phyloP scores from a whole-genome alignment of 345 rosid genomes.

The Corymbia maculata region DNA sequence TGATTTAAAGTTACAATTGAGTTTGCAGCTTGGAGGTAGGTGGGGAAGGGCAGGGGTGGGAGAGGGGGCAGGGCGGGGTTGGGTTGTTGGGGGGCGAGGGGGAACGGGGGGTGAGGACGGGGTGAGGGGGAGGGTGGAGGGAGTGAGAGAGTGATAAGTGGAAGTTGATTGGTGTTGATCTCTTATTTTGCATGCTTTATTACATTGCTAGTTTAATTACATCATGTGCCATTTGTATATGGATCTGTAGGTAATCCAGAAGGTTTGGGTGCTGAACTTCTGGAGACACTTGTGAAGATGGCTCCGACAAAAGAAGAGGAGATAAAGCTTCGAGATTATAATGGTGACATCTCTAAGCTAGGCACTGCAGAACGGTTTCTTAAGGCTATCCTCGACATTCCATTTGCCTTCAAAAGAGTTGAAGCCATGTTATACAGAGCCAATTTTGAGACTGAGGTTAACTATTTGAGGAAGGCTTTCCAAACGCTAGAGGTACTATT shows the following conservation, averaged over 20 bases:
- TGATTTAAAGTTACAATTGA: neutral
- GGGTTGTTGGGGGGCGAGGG: too few species aligned
- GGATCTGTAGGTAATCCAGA: conserved; percentile 71
- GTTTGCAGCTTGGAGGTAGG: neutral
- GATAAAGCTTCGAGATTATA: conserved; percentile 79
- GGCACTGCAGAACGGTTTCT: conserved; percentile 94
- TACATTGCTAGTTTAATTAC: neutral
- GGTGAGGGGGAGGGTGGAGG: neutral
- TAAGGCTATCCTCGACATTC: conserved; percentile 80
- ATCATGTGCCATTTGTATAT: neutral
- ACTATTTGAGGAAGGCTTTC: conserved; percentile 76
- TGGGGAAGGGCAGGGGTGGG: neutral
- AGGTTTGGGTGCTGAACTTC: conserved; percentile 81
- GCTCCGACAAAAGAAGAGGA: conserved; percentile 99
- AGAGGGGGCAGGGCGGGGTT: too few species aligned
- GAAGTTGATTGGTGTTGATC: neutral
- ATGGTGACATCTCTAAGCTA: conserved; percentile 59
- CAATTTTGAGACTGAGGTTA: conserved; percentile 85
- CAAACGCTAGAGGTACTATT: conserved; percentile 76
- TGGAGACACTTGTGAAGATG: conserved; percentile 94
- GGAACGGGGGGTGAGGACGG: too few species aligned
- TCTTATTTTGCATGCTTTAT: neutral
- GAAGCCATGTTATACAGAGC: conserved; percentile 97
- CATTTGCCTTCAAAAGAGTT: conserved; percentile 90
- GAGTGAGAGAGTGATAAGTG: neutral